Conservation (phyloP, 2,329 filamentous ascomycete species). For the Grosmannia huntii region DNA sequence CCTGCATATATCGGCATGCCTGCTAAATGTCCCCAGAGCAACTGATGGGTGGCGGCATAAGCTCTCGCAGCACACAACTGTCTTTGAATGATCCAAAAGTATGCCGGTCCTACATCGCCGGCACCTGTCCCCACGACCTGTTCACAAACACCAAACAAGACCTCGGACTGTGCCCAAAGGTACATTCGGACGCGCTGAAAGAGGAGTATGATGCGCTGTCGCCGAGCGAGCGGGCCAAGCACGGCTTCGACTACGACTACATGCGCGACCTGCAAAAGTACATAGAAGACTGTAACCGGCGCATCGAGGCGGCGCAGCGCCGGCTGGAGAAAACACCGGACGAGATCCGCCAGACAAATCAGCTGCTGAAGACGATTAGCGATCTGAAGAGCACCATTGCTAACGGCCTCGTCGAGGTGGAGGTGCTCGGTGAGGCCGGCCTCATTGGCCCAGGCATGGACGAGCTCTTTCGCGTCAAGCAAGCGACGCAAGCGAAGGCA, state of each 20-base stretch:
- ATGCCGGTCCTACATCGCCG: slow-evolving; percentile 85
- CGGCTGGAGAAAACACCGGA: slow-evolving; percentile 94
- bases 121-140: slow-evolving; percentile 93
- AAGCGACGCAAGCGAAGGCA: slow-evolving; percentile 67
- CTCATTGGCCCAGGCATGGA: slow-evolving; percentile 72
- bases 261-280: slow-evolving; percentile 92
- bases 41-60: slow-evolving; percentile 68
- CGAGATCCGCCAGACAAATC: slow-evolving; percentile 91
- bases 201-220: slow-evolving; percentile 71
- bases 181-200: slow-evolving; percentile 81
- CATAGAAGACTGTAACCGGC: slow-evolving; percentile 89
- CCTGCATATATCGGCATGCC: not conserved
- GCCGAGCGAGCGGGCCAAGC: slow-evolving; percentile 57
- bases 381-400: slow-evolving; percentile 70
- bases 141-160: slow-evolving; percentile 99
- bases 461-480: slow-evolving; percentile 76
- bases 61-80: slow-evolving; percentile 66
- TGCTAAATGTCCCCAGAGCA: slow-evolving; percentile 49
- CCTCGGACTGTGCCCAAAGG: slow-evolving; percentile 74
- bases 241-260: slow-evolving; percentile 94
- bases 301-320: slow-evolving; percentile 82
- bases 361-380: slow-evolving; percentile 72
- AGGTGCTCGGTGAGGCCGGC: slow-evolving; percentile 70
- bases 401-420: slow-evolving; percentile 71
- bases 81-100: slow-evolving; percentile 86